phyloP scores from a whole-genome alignment of 2,329 filamentous ascomycete species.

The Apiospora arundinis region DNA sequence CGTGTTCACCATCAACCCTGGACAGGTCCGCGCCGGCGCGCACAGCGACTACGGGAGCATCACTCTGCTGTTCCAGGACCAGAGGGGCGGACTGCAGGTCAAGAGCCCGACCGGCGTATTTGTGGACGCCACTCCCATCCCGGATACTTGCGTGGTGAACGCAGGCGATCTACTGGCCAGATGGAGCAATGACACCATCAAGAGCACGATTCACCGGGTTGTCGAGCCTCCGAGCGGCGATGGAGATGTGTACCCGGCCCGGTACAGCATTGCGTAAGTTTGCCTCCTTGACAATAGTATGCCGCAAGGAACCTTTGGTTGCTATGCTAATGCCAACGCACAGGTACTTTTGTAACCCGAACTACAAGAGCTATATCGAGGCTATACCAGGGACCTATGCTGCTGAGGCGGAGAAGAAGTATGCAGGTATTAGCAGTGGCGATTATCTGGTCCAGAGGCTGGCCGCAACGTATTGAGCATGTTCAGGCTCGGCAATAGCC shows the following conservation, averaged over 20 bases:
- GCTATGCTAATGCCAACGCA: not conserved
- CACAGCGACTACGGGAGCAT: slow-evolving; percentile 73
- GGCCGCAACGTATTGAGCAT: slow-evolving; percentile 69
- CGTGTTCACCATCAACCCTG: slow-evolving; percentile 70
- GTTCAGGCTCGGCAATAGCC: not conserved
- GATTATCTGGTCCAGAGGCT: slow-evolving; percentile 83
- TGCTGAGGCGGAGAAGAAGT: slow-evolving; percentile 74
- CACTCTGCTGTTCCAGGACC: slow-evolving; percentile 68
- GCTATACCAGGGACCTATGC: slow-evolving; percentile 80
- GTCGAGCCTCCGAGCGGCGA: slow-evolving; percentile 77
- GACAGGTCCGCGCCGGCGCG: slow-evolving; percentile 77
- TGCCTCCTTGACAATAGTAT: not conserved
- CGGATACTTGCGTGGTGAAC: slow-evolving; percentile 45
- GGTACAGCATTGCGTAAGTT: slow-evolving; percentile 83
- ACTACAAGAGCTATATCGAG: slow-evolving; percentile 77
- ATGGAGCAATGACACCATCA: slow-evolving; percentile 92
- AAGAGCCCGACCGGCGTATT: slow-evolving; percentile 77
- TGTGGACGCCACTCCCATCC: slow-evolving; percentile 70
- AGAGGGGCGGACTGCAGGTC: slow-evolving; percentile 61
- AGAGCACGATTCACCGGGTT: slow-evolving; percentile 87
- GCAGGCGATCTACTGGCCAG: slow-evolving; percentile 73
- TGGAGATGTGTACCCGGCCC: slow-evolving; percentile 69
- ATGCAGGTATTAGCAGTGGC: slow-evolving; percentile 76
- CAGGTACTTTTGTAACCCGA: slow-evolving; percentile 88
- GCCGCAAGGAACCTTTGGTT: not conserved